Percentiles rank a stretch among this genome's conserved stretches.
These are phyloP conservation scores for Sugiyamaella floridensis DNA, from an alignment of 805 yeast species.

Conservation along the genomic window DNA sequence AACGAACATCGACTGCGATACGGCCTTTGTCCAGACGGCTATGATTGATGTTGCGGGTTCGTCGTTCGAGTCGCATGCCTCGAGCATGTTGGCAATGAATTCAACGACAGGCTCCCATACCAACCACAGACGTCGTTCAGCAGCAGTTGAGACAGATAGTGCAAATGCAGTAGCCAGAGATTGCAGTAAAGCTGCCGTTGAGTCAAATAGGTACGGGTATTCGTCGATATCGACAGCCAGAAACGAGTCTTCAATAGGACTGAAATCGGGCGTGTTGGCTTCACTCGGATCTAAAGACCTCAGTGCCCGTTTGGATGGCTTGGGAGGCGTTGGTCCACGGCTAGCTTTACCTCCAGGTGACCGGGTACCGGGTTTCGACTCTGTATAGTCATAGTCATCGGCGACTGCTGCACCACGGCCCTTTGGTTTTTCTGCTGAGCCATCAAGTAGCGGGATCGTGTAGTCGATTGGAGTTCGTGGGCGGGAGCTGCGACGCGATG, in stretches of 20 bases:
- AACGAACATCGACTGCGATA: too few relatives aligned
- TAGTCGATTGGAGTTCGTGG: not conserved
- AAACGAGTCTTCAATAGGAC: not conserved
- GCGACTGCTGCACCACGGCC: not conserved
- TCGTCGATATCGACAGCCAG: not conserved
- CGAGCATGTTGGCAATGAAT: not conserved
- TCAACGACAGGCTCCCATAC: not conserved
- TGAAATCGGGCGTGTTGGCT: too few relatives aligned
- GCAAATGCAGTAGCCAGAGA: not conserved
- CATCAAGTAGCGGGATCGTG: not conserved
- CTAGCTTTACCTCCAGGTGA: too few relatives aligned
- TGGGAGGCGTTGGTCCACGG: too few relatives aligned
- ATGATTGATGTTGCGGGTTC: too few relatives aligned
- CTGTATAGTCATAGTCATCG: not conserved
- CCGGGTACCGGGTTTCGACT: too few relatives aligned
- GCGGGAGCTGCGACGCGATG: not conserved
- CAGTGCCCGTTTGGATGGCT: not conserved
- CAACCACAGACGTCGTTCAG: not conserved
- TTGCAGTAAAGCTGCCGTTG: not conserved
- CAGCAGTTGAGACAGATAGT: not conserved
- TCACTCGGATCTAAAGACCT: not conserved
- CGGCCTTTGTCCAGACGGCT: too few relatives aligned
- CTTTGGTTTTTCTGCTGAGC: not conserved
- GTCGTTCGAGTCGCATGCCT: too few relatives aligned
- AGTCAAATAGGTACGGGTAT: not conserved